phyloP scores from a whole-genome alignment of 192 early-diverging fungal genomes.

The Entophlyctis luteolus region DNA sequence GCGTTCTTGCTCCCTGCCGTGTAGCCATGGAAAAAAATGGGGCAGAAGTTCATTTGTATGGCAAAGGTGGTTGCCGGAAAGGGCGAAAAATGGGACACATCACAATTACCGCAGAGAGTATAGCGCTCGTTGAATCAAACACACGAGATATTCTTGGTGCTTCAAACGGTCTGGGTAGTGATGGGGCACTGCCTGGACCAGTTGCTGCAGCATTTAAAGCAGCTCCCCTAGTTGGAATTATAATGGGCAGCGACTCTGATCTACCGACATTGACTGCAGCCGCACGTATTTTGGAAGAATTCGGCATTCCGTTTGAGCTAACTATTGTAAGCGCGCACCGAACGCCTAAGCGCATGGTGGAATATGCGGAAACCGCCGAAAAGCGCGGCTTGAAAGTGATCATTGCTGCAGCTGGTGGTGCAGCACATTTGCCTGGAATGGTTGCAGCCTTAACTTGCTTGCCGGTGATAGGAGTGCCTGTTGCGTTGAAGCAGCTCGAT shows the following conservation, averaged over 20 bases:
- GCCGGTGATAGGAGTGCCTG: slow-evolving; percentile 96
- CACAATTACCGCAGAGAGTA: slow-evolving; percentile 83
- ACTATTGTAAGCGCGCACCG: slow-evolving; percentile 97
- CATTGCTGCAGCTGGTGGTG: slow-evolving; percentile 97
- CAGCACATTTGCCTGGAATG: slow-evolving; percentile 98
- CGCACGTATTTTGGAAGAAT: slow-evolving; percentile 80
- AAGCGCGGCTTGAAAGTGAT: slow-evolving; percentile 91
- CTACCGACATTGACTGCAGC: slow-evolving; percentile 90
- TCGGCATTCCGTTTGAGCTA: slow-evolving; percentile 93
- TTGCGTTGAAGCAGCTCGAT: slow-evolving; percentile 86
- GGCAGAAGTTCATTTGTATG: slow-evolving; percentile 90
- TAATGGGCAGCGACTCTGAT: slow-evolving; percentile 99
- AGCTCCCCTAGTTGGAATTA: slow-evolving; percentile 84
- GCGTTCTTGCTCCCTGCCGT: slow-evolving; percentile 57
- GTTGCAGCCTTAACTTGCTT: slow-evolving; percentile 95
- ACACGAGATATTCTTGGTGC: slow-evolving; percentile 53
- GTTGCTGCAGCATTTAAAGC: slow-evolving; percentile 5
- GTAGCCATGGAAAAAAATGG: slow-evolving; percentile 75
- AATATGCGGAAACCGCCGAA: slow-evolving; percentile 84
- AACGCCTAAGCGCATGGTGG: slow-evolving; percentile 87
- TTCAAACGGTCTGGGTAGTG: slow-evolving; percentile 17
- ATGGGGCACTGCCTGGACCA: no score
- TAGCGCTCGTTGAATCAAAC: slow-evolving; percentile 69
- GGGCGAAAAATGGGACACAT: slow-evolving; percentile 99
- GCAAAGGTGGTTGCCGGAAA: slow-evolving; percentile 80